A percentile compares a stretch with the other conserved stretches of the same genome.
These are phyloP conservation scores for Apostasia ramifera DNA, from an alignment of 106 monocot genomes.

Conservation along the genomic window DNA sequence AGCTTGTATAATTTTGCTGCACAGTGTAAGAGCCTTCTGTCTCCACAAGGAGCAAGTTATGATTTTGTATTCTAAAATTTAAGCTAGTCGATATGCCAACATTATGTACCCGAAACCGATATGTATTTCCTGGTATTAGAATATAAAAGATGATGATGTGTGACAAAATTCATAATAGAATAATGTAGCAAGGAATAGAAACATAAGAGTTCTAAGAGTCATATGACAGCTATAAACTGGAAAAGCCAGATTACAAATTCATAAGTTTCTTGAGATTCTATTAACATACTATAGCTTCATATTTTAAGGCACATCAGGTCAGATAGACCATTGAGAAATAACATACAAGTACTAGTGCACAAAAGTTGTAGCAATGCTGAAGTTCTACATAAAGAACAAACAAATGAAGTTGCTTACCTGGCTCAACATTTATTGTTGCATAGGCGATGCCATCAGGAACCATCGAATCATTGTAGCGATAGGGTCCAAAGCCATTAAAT, in stretches of 20 bases:
- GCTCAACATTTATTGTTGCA: slow-evolving; percentile 84
- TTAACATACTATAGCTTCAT: no score
- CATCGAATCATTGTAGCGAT: slow-evolving; percentile 65
- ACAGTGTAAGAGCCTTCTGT: slow-evolving; percentile 93
- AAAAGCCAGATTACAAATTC: no score
- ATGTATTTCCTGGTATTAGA: slow-evolving; percentile 65
- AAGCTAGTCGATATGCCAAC: slow-evolving; percentile 77
- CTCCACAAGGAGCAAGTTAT: slow-evolving; percentile 91
- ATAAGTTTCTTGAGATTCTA: no score
- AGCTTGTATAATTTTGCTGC: slow-evolving; percentile 82
- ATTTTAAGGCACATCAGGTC: not conserved
- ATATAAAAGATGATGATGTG: not conserved
- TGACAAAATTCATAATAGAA: not conserved
- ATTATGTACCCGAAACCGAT: slow-evolving; percentile 85
- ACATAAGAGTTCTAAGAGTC: no score
- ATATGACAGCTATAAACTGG: not conserved
- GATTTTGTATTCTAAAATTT: slow-evolving; percentile 94
- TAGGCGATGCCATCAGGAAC: slow-evolving; percentile 65
- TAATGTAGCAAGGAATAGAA: not conserved
- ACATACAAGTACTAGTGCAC: not conserved
- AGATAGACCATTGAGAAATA: not conserved
- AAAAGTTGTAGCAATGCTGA: not conserved
- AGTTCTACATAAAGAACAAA: not conserved
- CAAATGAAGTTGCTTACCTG: slow-evolving; percentile 33
- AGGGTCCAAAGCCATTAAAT: slow-evolving; percentile 86